Percentiles rank a stretch among this genome's conserved stretches.
Evolutionary conservation across 352 stramenopile species (phyloP).

Genomic region (Phytopythium aichiense): DNA sequence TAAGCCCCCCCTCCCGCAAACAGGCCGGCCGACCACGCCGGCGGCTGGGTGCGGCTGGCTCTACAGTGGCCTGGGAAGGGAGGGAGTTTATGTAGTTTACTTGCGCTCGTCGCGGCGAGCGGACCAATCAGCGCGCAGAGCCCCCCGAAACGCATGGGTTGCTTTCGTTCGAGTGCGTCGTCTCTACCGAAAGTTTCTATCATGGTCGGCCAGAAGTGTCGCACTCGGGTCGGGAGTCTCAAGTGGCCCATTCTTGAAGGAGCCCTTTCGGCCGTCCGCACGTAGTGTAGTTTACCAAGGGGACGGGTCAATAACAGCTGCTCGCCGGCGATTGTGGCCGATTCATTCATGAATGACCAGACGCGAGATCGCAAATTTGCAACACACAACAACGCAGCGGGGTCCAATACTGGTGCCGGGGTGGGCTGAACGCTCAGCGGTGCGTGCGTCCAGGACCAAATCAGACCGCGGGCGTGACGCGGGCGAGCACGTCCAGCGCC

Average conservation of each 20-base stretch:
- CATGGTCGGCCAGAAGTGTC: not conserved
- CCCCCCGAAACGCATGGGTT: not conserved
- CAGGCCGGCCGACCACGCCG: not conserved
- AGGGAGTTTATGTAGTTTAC: not conserved
- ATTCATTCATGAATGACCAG: no score
- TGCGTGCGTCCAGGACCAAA: no score
- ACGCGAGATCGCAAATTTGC: no score
- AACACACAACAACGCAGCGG: no score
- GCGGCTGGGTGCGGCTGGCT: not conserved
- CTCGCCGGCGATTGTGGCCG: no score
- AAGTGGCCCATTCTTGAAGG: no score
- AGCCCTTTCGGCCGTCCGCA: not conserved
- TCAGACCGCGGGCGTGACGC: not conserved
- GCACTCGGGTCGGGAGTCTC: not conserved
- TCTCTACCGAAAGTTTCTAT: not conserved
- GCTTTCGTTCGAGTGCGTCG: conserved; percentile 3
- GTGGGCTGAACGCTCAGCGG: no score
- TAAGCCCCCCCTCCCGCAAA: conserved; percentile 2
- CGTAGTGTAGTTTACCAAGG: not conserved
- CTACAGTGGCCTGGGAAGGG: not conserved
- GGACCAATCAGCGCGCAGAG: not conserved
- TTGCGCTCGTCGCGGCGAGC: not conserved
- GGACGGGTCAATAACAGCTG: no score
- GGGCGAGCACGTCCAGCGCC: no score
- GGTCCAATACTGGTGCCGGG: no score